Conservation (phyloP, 2,329 filamentous ascomycete species). For the Xylaria sp. region DNA sequence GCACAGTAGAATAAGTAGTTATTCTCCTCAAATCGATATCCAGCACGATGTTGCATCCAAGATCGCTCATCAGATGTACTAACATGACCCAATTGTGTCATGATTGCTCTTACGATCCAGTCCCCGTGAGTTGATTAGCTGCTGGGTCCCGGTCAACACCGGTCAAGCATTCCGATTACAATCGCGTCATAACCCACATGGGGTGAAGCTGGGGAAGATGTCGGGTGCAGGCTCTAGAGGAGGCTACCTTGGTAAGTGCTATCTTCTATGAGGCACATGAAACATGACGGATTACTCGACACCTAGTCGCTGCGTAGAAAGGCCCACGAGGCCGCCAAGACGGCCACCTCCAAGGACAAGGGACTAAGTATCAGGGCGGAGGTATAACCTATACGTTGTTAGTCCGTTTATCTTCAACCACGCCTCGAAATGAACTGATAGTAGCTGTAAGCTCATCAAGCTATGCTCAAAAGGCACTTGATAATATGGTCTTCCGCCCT, state of each 20-base stretch:
- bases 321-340: conserved; percentile 27
- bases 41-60: conserved; percentile 25
- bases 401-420: not conserved
- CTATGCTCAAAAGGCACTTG: conserved; percentile 23
- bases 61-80: conserved; percentile 27
- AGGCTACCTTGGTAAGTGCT: conserved; percentile 21
- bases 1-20: not conserved
- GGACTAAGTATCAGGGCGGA: not conserved
- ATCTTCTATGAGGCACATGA: conserved; percentile 20
- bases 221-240: conserved; percentile 18
- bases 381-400: conserved; percentile 10
- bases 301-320: conserved; percentile 8
- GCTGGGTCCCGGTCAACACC: conserved; percentile 17
- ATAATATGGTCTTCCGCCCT: conserved; percentile 17
- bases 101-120: conserved; percentile 23
- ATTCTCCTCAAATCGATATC: conserved; percentile 10
- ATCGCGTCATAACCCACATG: conserved; percentile 34
- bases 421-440: conserved; percentile 14
- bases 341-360: conserved; percentile 2
- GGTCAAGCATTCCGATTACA: conserved; percentile 9
- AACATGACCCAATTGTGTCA: conserved; percentile 18
- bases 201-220: conserved; percentile 30
- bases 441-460: conserved; percentile 12
- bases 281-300: conserved; percentile 22
- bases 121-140: conserved; percentile 17